These are phyloP conservation scores for Urostyla sp. DNA, from an alignment of 73 alveolate genomes.

Conservation along the genomic window DNA sequence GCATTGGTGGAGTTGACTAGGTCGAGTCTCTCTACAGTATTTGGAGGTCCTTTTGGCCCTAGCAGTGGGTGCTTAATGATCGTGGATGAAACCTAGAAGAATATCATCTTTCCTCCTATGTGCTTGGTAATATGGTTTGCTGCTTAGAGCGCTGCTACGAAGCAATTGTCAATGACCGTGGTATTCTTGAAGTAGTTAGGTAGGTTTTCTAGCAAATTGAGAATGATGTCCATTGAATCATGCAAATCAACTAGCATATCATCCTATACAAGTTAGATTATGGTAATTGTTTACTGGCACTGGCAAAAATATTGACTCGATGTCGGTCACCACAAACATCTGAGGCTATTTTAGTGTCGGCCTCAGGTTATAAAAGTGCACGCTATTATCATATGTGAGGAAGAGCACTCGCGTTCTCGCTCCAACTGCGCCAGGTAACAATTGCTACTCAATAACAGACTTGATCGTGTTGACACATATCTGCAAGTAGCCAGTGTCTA, in stretches of 20 bases:
- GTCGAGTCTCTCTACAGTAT: conserved; percentile 58
- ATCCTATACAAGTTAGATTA: conserved; percentile 36
- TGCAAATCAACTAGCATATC: conserved; percentile 83
- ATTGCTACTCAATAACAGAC: conserved; percentile 73
- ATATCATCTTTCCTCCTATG: conserved; percentile 80
- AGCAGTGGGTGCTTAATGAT: conserved; percentile 68
- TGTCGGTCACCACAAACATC: conserved; percentile 85
- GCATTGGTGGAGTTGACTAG: conserved; percentile 51
- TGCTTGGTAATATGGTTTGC: conserved; percentile 49
- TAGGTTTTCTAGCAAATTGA: conserved; percentile 66
- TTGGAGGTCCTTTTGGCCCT: conserved; percentile 52
- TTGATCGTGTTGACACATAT: conserved; percentile 78
- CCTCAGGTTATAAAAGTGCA: conserved; percentile 90
- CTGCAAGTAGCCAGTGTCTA: conserved; percentile 85
- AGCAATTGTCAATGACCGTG: conserved; percentile 53
- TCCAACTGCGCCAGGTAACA: conserved; percentile 76
- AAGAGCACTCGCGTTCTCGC: conserved; percentile 84
- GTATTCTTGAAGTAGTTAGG: conserved; percentile 68
- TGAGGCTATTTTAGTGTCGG: conserved; percentile 79
- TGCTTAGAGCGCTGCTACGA: conserved; percentile 70
- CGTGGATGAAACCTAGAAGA: conserved; percentile 63
- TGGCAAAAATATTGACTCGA: conserved; percentile 85
- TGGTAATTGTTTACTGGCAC: conserved; percentile 42
- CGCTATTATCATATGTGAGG: conserved; percentile 86
- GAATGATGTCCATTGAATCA: conserved; percentile 85